Evolutionary conservation across 1,139 yeast genomes (phyloP).

Genomic region (Magnusiomyces tetraspermus): DNA sequence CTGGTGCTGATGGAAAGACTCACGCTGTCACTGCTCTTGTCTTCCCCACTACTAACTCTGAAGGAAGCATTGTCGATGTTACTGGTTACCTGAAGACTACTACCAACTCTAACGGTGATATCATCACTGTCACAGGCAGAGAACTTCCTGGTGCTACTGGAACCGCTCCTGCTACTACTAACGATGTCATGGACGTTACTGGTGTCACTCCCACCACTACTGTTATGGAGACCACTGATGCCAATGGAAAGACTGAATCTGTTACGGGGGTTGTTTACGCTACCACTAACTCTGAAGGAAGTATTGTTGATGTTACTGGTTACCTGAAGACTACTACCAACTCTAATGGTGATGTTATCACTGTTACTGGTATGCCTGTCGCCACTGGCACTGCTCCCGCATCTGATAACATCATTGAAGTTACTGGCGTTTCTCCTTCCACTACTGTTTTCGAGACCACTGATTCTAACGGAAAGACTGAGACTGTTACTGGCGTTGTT

Average conservation of each 20-base stretch:
- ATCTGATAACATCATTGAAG: not conserved
- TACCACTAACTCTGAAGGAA: not conserved
- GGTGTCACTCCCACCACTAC: not conserved
- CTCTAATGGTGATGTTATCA: not conserved
- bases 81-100: conserved; percentile 1
- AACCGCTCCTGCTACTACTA: not conserved
- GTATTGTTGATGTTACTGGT: too few species aligned
- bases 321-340: not conserved
- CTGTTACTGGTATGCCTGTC: not conserved
- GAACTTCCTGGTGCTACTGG: not conserved
- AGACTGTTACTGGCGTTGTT: not conserved
- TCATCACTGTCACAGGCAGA: not conserved
- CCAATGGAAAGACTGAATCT: not conserved
- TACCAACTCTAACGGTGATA: not conserved
- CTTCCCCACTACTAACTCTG: not conserved
- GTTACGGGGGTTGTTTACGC: not conserved
- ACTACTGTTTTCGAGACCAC: not conserved
- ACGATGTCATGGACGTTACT: not conserved
- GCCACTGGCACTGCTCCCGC: not conserved
- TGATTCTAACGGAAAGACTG: not conserved
- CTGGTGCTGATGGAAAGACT: not conserved
- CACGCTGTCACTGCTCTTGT: conserved; percentile 2
- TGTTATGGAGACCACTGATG: not conserved
- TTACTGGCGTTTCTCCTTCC: conserved; percentile 1
- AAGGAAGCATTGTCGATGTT: too few species aligned